Evolutionary conservation across 306 rosid genomes (phyloP).

Genomic region (Castanea mollissima): DNA sequence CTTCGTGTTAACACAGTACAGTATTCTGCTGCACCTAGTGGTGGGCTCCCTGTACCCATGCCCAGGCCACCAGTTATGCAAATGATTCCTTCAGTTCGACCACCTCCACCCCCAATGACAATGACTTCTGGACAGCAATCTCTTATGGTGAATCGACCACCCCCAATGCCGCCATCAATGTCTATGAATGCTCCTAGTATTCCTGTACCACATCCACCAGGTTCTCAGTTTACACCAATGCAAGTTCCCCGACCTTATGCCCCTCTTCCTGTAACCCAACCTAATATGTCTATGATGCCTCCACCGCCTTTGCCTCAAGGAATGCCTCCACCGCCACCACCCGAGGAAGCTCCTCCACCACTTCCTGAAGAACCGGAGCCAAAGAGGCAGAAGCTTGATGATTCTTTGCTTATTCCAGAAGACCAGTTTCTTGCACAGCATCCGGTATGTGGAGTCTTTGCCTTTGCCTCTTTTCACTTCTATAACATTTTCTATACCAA

Average conservation of each 20-base stretch:
- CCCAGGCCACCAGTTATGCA: conserved; percentile 61
- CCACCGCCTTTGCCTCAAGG: conserved; percentile 89
- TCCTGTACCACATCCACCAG: conserved; percentile 85
- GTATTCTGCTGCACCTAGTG: conserved; percentile 56
- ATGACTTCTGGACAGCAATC: conserved; percentile 70
- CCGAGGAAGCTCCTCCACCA: conserved; percentile 97
- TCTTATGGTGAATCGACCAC: conserved; percentile 53
- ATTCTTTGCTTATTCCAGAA: conserved; percentile 79
- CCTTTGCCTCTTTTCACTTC: background rate
- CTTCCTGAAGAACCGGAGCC: conserved; percentile 97
- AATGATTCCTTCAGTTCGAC: conserved; percentile 64
- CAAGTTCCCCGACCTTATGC: conserved; percentile 56
- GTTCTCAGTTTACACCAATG: conserved; percentile 71
- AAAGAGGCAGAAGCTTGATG: conserved; percentile 85
- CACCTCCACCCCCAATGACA: conserved; percentile 61
- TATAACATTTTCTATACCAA: background rate
- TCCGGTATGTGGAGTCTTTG: conserved; percentile 48
- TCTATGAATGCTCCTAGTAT: conserved; percentile 53
- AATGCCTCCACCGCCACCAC: conserved; percentile 83
- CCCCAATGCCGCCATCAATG: conserved; percentile 56
- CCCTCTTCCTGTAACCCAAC: conserved; percentile 53
- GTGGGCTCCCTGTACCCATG: conserved; percentile 55
- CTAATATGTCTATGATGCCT: conserved; percentile 77
- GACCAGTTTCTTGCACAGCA: conserved; percentile 89
- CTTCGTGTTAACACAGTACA: conserved; percentile 62